Conservation (phyloP, 2,329 filamentous ascomycete species). For the Dothistroma pini region DNA sequence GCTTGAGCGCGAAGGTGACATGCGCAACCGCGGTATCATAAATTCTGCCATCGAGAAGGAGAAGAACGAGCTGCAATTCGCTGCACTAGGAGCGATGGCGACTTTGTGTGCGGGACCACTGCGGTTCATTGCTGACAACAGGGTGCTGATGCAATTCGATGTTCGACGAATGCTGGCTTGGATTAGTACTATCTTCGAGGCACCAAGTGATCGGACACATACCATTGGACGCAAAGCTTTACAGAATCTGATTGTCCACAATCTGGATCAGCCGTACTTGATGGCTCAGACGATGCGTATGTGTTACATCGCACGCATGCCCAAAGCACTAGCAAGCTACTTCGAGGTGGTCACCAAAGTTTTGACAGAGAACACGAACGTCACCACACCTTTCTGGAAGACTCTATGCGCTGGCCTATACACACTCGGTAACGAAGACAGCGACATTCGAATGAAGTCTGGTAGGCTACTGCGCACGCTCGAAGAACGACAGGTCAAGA, state of each 20-base stretch:
- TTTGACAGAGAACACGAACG: slow-evolving; percentile 74
- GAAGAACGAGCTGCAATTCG: slow-evolving; percentile 84
- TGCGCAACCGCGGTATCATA: slow-evolving; percentile 70
- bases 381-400: slow-evolving; percentile 85
- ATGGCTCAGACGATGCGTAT: slow-evolving; percentile 86
- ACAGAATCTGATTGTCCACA: slow-evolving; percentile 85
- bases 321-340: slow-evolving; percentile 89
- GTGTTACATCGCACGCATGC: slow-evolving; percentile 71
- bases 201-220: slow-evolving; percentile 86
- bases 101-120: slow-evolving; percentile 80
- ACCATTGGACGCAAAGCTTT: slow-evolving; percentile 82
- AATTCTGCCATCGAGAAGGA: slow-evolving; percentile 96
- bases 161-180: slow-evolving; percentile 88
- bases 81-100: slow-evolving; percentile 93
- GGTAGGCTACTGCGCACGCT: slow-evolving; percentile 74
- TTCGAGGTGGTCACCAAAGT: slow-evolving; percentile 90
- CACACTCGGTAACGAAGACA: slow-evolving; percentile 87
- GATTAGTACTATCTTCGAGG: slow-evolving; percentile 93
- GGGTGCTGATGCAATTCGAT: slow-evolving; percentile 85
- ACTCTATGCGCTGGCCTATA: slow-evolving; percentile 84
- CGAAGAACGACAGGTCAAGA: slow-evolving; percentile 72
- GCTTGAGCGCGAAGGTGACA: slow-evolving; percentile 69
- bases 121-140: slow-evolving; percentile 82
- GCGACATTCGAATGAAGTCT: slow-evolving; percentile 83
- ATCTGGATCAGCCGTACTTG: slow-evolving; percentile 79